A percentile compares a stretch with the other conserved stretches of the same genome.
Conservation (phyloP, 1,139 yeast species). For the Candida tunisiensis region DNA sequence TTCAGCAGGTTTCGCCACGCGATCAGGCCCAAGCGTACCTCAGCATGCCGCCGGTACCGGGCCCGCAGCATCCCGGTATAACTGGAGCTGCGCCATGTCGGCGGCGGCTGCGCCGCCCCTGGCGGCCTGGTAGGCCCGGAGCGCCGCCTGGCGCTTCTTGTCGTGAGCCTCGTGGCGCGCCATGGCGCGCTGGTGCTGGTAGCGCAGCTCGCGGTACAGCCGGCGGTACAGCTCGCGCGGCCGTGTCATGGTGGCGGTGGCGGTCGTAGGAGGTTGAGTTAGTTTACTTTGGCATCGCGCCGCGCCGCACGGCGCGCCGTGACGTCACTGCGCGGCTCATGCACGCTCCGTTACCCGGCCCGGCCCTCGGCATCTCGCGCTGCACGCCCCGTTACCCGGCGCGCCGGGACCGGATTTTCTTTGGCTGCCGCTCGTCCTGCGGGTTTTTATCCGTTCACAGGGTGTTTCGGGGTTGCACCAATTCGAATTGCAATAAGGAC, state of each 20-base stretch:
- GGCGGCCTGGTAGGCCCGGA: neutral
- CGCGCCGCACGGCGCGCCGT: neutral
- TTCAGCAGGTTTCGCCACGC: slow-evolving; percentile 1
- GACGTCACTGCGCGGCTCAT: neutral
- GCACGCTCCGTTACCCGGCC: neutral
- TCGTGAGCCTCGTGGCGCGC: slow-evolving; percentile 10
- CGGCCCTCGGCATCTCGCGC: neutral
- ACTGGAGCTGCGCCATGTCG: neutral
- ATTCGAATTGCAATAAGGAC: neutral
- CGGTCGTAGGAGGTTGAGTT: neutral
- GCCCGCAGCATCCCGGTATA: too few relatives aligned
- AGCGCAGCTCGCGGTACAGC: slow-evolving; percentile 15
- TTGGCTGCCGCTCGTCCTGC: too few relatives aligned
- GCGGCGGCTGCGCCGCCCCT: slow-evolving; percentile 1
- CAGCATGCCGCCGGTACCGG: too few relatives aligned
- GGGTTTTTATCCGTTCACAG: too few relatives aligned
- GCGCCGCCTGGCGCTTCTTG: slow-evolving; percentile 3
- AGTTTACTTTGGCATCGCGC: neutral
- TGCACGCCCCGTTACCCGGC: neutral
- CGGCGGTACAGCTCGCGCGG: slow-evolving; percentile 10
- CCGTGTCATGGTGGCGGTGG: neutral
- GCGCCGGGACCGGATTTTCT: neutral
- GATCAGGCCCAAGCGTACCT: neutral
- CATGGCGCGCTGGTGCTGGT: slow-evolving; percentile 14
- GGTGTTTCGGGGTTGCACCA: neutral